Percentiles rank a stretch among this genome's conserved stretches.
These are phyloP conservation scores for Stentor coeruleus DNA, from an alignment of 73 alveolate species.

Conservation along the genomic window DNA sequence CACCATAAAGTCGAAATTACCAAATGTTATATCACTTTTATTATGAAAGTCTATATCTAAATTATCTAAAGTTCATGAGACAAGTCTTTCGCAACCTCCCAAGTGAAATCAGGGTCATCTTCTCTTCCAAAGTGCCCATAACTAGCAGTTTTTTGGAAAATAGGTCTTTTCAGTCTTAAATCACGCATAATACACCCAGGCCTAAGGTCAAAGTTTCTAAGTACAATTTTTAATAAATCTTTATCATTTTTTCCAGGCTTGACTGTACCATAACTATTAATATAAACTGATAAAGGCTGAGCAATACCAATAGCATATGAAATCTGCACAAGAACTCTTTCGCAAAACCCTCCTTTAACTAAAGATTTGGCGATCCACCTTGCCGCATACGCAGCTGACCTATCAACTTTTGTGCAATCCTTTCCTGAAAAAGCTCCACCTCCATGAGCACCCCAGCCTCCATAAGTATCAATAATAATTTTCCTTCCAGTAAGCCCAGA, in stretches of 20 bases:
- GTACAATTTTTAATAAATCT: conserved; percentile 57
- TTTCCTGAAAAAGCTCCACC: conserved; percentile 99
- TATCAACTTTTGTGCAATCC: conserved; percentile 97
- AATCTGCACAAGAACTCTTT: conserved; percentile 85
- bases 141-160: conserved; percentile 70
- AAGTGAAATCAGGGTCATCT: conserved; percentile 58
- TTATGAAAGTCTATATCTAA: too few species aligned
- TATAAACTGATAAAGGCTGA: conserved; percentile 83
- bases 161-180: conserved; percentile 64
- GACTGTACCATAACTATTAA: conserved; percentile 80
- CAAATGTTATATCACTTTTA: too few species aligned
- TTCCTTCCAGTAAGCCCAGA: conserved; percentile 99
- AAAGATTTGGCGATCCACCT: conserved; percentile 86
- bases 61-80: conserved; percentile 20
- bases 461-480: conserved; percentile 94
- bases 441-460: conserved; percentile 96
- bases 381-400: conserved; percentile 97
- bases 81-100: conserved; percentile 67
- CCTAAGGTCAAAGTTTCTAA: conserved; percentile 58
- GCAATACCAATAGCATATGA: conserved; percentile 82
- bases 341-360: conserved; percentile 72
- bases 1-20: too few species aligned
- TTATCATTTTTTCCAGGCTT: conserved; percentile 59
- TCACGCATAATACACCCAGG: conserved; percentile 79
- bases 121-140: conserved; percentile 90